Evolutionary conservation across 805 yeast species (phyloP).

Genomic region (Candida quercuum): DNA sequence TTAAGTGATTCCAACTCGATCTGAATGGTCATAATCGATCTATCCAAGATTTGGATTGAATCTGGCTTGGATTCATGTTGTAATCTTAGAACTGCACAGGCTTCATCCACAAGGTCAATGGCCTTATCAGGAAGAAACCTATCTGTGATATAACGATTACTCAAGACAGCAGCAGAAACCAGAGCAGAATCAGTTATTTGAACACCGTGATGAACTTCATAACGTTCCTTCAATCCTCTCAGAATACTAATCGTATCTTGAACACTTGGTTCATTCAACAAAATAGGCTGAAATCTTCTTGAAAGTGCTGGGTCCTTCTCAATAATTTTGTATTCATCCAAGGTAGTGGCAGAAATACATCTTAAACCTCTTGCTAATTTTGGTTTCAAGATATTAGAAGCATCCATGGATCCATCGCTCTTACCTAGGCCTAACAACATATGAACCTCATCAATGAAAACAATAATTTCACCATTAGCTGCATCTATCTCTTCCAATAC

Average conservation of each 20-base stretch:
- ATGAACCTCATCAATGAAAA: slow-evolving; percentile 90
- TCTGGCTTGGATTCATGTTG: slow-evolving; percentile 98
- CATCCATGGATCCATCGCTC: slow-evolving; percentile 93
- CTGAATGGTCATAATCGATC: slow-evolving; percentile 87
- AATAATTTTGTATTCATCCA: slow-evolving; percentile 90
- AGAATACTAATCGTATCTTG: slow-evolving; percentile 87
- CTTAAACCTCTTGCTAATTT: slow-evolving; percentile 92
- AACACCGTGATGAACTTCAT: slow-evolving; percentile 98
- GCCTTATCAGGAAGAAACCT: slow-evolving; percentile 94
- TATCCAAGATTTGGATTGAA: slow-evolving; percentile 81
- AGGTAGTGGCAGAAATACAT: slow-evolving; percentile 94
- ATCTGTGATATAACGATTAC: slow-evolving; percentile 88
- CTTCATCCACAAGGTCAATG: slow-evolving; percentile 93
- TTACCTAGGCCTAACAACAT: slow-evolving; percentile 86
- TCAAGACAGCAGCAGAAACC: slow-evolving; percentile 87
- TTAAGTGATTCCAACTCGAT: slow-evolving; percentile 91
- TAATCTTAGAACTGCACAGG: slow-evolving; percentile 88
- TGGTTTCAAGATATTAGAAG: slow-evolving; percentile 88
- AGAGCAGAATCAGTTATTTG: slow-evolving; percentile 87
- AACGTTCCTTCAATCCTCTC: slow-evolving; percentile 88
- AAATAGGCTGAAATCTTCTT: slow-evolving; percentile 86
- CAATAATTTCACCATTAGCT: slow-evolving; percentile 65
- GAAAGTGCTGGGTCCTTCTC: slow-evolving; percentile 96
- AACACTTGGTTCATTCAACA: slow-evolving; percentile 83
- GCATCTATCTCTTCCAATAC: slow-evolving; percentile 83